Conservation (phyloP, 176 grass and related monocot genomes). For the Guadua angustifolia region DNA sequence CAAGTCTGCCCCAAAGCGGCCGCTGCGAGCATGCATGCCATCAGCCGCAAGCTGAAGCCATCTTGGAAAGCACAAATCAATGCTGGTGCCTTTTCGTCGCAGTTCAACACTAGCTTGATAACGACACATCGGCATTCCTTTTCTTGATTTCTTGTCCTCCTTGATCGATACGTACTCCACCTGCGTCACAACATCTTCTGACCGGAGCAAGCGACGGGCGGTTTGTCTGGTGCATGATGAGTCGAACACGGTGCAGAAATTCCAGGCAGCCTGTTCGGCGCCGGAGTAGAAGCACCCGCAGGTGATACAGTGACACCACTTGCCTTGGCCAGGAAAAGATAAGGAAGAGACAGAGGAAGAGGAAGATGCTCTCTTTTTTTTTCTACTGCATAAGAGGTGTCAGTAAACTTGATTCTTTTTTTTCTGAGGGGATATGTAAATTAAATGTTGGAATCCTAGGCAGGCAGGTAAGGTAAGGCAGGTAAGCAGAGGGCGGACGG, state of each 20-base stretch:
- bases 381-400: background rate
- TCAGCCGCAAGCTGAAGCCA: background rate
- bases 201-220: background rate
- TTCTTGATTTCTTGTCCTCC: background rate
- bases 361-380: background rate
- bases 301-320: background rate
- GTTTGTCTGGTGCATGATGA: background rate
- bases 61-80: background rate
- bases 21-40: background rate
- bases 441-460: conserved; percentile 20
- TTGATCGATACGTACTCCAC: background rate
- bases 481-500: background rate
- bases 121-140: background rate
- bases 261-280: background rate
- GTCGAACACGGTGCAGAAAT: background rate
- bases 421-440: background rate
- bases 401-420: background rate
- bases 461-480: background rate
- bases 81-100: background rate
- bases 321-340: background rate
- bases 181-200: background rate
- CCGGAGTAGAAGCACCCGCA: background rate
- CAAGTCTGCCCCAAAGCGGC: background rate
- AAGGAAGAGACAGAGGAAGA: too few relatives aligned
- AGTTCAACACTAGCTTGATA: background rate